Conservation (phyloP, 176 grass and related monocot genomes). For the Leersia perrieri region DNA sequence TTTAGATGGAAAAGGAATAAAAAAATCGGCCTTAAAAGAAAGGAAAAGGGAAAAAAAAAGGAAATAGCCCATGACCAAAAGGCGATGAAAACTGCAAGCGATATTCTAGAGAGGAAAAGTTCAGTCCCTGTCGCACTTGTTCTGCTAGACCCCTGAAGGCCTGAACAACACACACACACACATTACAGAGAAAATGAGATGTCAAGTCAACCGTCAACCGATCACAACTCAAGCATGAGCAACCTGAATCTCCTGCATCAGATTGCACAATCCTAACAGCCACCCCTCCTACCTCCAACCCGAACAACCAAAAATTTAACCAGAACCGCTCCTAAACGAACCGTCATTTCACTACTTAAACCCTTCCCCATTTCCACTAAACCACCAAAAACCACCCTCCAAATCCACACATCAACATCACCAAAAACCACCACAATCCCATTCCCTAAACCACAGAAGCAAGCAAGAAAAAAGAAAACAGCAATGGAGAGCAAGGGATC, state of each 20-base stretch:
- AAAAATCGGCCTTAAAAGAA: neutral
- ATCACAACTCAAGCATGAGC: conserved; percentile 37
- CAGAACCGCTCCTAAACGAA: conserved; percentile 28
- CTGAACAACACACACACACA: neutral
- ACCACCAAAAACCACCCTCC: conserved; percentile 28
- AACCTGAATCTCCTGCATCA: conserved; percentile 3
- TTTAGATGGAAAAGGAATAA: neutral
- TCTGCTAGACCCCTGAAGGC: neutral
- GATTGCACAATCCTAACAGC: neutral
- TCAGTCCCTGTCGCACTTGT: neutral
- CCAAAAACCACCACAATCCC: neutral
- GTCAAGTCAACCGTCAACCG: neutral
- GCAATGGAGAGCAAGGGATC: conserved; percentile 28
- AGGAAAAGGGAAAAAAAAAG: neutral
- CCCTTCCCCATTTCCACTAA: neutral
- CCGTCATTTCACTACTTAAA: conserved; percentile 16
- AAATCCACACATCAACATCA: neutral
- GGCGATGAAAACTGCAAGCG: neutral
- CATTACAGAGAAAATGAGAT: neutral
- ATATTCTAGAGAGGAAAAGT: neutral
- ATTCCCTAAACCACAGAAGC: neutral
- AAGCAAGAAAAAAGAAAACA: neutral
- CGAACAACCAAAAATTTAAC: conserved; percentile 1
- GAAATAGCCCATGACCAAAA: neutral
- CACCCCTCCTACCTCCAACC: conserved; percentile 34